Evolutionary conservation across 208 protist species (phyloP), one percentile per base, ranked within the genome.

Genomic region (Vickermania ingenoplastis): DNA sequence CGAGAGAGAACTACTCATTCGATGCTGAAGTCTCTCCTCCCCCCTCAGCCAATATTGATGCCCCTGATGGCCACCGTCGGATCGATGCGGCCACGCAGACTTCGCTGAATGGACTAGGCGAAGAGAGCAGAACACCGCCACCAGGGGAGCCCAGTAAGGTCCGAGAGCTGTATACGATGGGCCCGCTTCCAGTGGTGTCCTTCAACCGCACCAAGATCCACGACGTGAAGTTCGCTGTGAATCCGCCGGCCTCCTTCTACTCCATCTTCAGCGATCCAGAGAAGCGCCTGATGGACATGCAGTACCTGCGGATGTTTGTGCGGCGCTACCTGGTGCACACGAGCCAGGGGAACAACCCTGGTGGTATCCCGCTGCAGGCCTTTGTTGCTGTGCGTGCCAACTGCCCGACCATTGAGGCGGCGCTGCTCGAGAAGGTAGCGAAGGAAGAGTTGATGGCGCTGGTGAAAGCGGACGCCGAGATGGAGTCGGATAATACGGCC

Each of bases 251-350:
- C 54, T 60, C 31, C 45, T 81, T 86, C 57, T 87, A 77, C 61
- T 78, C 69, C 26, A 64, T 93, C 29, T 89, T 93, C 53, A 59
- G 59, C n/a, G 64, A 83, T 54, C 81, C 83, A 0, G 68, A 63
- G 1, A 74, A 73, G 61, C 11, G 23, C 5, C 31, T 70, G 41
- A 80, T 89, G 55, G 86, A 93, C 67, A 78, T 89, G 75, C 83
- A 93, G 68, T 91, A 71, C 52, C 71, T 93, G 41, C 80, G 86
- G 41, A 93, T 93, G 86, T 89, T 89, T 68, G 67, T 77, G 5
- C 77, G 86, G 14, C 80, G 86, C n/a, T 93, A 87, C 57, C 64
- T 93, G 31, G 83, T 93, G 28, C 81, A 87, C 67, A 85, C 80
- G 3, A 71, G 66, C 55, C 80, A 90, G 57, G 69, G 71, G 24